phyloP scores from a whole-genome alignment of 192 early-diverging fungal genomes.

The Chytriomyces confervae region DNA sequence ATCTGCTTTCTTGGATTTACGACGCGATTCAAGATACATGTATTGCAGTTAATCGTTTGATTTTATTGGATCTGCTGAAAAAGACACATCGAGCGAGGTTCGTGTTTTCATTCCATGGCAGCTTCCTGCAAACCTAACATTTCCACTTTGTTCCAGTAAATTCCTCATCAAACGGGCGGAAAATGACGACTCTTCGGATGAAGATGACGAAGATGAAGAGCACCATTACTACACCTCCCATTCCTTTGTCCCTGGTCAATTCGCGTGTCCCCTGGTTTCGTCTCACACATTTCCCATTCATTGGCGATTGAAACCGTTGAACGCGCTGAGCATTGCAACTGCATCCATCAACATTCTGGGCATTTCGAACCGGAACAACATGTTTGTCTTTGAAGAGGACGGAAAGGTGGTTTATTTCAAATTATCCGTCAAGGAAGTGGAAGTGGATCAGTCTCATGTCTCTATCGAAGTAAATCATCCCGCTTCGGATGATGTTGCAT shows the following conservation, averaged over 20 bases:
- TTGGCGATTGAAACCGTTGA: conserved; percentile 71
- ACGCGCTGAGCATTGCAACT: conserved; percentile 67
- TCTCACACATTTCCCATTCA: conserved; percentile 70
- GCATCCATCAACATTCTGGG: conserved; percentile 61
- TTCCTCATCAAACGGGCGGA: conserved; percentile 40
- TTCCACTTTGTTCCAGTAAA: conserved; percentile 29
- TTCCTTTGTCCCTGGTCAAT: conserved; percentile 58
- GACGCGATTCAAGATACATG: conserved; percentile 63
- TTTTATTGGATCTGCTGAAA: conserved; percentile 65
- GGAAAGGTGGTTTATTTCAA: conserved; percentile 62
- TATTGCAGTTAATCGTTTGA: conserved; percentile 69
- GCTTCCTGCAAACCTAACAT: background rate
- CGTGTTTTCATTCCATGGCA: conserved; percentile 8
- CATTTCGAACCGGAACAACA: conserved; percentile 75
- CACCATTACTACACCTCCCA: conserved; percentile 36
- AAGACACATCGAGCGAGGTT: conserved; percentile 71
- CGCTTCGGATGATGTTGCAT: conserved; percentile 3
- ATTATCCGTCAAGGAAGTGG: conserved; percentile 29
- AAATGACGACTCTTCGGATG: conserved; percentile 60
- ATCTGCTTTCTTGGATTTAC: conserved; percentile 60
- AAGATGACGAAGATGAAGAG: conserved; percentile 54
- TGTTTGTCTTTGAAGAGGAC: conserved; percentile 69
- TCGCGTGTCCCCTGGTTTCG: conserved; percentile 74
- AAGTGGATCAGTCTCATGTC: background rate
- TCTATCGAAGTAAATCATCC: background rate